These are phyloP conservation scores for Linnemannia schmuckeri DNA, from an alignment of 192 early-diverging fungal genomes.

Conservation along the genomic window DNA sequence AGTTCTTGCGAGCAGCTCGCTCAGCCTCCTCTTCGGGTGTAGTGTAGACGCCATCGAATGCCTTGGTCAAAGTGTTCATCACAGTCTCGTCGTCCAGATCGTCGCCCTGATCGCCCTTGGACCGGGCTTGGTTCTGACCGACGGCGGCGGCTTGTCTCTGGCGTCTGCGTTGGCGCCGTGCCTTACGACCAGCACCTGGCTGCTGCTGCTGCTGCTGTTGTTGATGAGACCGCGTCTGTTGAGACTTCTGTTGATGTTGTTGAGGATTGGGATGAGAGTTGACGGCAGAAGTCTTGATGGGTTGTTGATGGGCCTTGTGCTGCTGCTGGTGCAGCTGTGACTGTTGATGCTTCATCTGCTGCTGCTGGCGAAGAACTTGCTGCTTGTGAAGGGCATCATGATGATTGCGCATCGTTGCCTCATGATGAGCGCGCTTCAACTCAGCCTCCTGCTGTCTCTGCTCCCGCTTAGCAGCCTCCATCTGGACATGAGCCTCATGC, in stretches of 20 bases:
- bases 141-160: not conserved
- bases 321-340: slow-evolving; percentile 4
- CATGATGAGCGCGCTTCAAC: not conserved
- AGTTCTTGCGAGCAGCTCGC: not conserved
- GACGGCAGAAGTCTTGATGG: not conserved
- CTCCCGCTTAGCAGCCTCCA: not conserved
- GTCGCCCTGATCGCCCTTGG: not conserved
- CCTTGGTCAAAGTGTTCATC: not conserved
- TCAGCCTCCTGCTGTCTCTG: not conserved
- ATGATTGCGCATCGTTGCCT: not conserved
- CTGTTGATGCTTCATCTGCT: slow-evolving; percentile 3
- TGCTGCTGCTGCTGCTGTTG: not conserved
- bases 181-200: not conserved
- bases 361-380: not conserved
- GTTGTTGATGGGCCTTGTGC: not conserved
- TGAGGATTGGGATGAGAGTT: not conserved
- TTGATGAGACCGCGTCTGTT: not conserved
- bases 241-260: not conserved
- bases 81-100: not conserved
- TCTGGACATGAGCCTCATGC: not conserved
- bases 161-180: slow-evolving; percentile 3
- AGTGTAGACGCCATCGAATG: not conserved
- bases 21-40: not conserved
- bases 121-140: not conserved
- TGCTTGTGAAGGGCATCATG: not conserved